A percentile compares a stretch with the other conserved stretches of the same genome.
These are phyloP conservation scores for Austroboletus niveus DNA, from an alignment of 1,284 basidiomycete species.

Conservation along the genomic window DNA sequence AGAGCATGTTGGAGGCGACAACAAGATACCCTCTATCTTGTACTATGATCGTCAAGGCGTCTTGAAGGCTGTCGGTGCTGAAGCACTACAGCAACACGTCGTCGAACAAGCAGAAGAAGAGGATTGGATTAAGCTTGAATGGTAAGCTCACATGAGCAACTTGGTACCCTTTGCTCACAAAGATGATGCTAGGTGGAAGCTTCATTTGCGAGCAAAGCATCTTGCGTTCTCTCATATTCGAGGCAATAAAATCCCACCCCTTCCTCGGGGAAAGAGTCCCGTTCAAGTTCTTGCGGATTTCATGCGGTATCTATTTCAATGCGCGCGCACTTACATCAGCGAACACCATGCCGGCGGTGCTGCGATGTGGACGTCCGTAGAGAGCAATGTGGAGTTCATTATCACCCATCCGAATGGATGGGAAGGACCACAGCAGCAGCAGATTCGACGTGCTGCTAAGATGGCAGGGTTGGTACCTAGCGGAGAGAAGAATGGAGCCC, in stretches of 20 bases:
- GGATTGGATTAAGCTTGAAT: constrained; percentile 45
- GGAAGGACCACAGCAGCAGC: constrained; percentile 40
- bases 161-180: background rate
- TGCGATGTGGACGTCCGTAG: constrained; percentile 36
- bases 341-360: constrained; percentile 45
- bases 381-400: constrained; percentile 34
- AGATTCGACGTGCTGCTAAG: constrained; percentile 36
- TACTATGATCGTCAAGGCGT: constrained; percentile 47
- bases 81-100: constrained; percentile 40
- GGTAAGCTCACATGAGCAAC: constrained; percentile 33
- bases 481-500: constrained; percentile 21
- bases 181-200: constrained; percentile 50
- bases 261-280: constrained; percentile 45
- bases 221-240: constrained; percentile 25
- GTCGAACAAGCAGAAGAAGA: constrained; percentile 44
- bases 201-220: constrained; percentile 45
- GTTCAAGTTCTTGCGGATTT: constrained; percentile 52
- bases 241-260: constrained; percentile 36
- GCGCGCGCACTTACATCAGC: constrained; percentile 44
- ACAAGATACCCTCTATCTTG: constrained; percentile 55
- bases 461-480: constrained; percentile 29
- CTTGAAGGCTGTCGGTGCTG: constrained; percentile 48
- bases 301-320: constrained; percentile 45
- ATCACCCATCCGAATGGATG: constrained; percentile 46
- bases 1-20: constrained; percentile 39